These are phyloP conservation scores for Populus nigra DNA, from an alignment of 345 rosid genomes.

Conservation along the genomic window DNA sequence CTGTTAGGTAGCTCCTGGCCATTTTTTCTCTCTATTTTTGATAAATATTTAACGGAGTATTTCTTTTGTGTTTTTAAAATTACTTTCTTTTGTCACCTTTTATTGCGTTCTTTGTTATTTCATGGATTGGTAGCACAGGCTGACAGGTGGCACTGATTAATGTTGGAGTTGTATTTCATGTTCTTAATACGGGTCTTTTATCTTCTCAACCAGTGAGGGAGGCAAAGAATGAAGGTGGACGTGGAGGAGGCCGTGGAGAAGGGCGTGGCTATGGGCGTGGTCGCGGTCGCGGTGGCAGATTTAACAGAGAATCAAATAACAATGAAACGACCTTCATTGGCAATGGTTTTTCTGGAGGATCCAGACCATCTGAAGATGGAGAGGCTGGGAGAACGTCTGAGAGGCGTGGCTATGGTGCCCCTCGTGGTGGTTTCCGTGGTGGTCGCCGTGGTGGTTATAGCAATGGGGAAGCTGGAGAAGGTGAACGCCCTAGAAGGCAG, in stretches of 20 bases:
- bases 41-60: not conserved
- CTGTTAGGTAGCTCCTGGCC: not conserved
- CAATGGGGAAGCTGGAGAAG: conserved; percentile 63
- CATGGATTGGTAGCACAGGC: not conserved
- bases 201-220: conserved; percentile 57
- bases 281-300: conserved; percentile 53
- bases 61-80: too few species aligned
- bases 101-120: not conserved
- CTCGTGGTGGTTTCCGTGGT: conserved; percentile 69
- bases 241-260: conserved; percentile 51
- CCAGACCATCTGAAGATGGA: conserved; percentile 64
- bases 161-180: not conserved
- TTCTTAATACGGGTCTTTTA: not conserved
- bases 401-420: conserved; percentile 52
- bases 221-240: conserved; percentile 62
- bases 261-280: conserved; percentile 54
- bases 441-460: conserved; percentile 71
- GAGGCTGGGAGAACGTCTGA: conserved; percentile 54
- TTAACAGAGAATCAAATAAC: conserved; percentile 53
- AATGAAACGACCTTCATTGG: conserved; percentile 36
- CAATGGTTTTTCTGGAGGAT: conserved; percentile 60
- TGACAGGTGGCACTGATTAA: not conserved
- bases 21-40: not conserved
- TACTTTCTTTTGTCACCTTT: not conserved
- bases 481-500: conserved; percentile 63